A percentile compares a stretch with the other conserved stretches of the same genome.
These are phyloP conservation scores for Penicillium sp. DNA, from an alignment of 2,329 filamentous ascomycete species.

Conservation along the genomic window DNA sequence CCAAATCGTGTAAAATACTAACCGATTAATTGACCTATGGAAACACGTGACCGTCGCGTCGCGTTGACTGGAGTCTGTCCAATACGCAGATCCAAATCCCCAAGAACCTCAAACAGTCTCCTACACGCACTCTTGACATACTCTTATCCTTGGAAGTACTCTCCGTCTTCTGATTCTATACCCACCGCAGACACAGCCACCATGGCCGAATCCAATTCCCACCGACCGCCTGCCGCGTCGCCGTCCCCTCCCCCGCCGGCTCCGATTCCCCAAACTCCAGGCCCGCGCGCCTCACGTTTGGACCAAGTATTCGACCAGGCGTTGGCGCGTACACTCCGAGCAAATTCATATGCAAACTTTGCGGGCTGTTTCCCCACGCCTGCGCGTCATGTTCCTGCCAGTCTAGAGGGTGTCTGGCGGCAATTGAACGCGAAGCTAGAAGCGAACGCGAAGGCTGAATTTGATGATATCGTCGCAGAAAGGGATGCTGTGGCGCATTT, in stretches of 20 bases:
- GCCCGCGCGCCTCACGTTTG: conserved; percentile 59
- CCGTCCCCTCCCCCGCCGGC: conserved; percentile 55
- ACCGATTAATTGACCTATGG: conserved; percentile 15
- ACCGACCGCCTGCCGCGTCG: conserved; percentile 29
- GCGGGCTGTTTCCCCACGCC: conserved; percentile 64
- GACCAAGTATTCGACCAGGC: conserved; percentile 61
- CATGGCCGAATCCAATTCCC: conserved; percentile 25
- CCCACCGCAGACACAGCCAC: conserved; percentile 2
- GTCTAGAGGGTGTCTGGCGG: conserved; percentile 56
- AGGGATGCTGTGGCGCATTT: conserved; percentile 57
- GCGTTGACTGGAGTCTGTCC: conserved; percentile 9
- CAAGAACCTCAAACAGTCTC: conserved; percentile 6
- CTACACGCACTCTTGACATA: neutral
- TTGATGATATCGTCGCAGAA: conserved; percentile 59
- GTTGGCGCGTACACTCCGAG: conserved; percentile 59
- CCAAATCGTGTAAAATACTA: no score
- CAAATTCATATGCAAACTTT: conserved; percentile 62
- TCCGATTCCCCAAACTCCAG: conserved; percentile 55
- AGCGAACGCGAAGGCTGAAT: conserved; percentile 57
- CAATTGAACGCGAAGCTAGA: conserved; percentile 60
- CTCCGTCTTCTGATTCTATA: neutral
- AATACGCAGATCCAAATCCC: conserved; percentile 13
- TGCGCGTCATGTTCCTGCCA: conserved; percentile 56
- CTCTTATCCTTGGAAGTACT: neutral
- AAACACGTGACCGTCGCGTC: conserved; percentile 28